Conservation (phyloP, 1,284 basidiomycete species). For the Ustilago trichophora region DNA sequence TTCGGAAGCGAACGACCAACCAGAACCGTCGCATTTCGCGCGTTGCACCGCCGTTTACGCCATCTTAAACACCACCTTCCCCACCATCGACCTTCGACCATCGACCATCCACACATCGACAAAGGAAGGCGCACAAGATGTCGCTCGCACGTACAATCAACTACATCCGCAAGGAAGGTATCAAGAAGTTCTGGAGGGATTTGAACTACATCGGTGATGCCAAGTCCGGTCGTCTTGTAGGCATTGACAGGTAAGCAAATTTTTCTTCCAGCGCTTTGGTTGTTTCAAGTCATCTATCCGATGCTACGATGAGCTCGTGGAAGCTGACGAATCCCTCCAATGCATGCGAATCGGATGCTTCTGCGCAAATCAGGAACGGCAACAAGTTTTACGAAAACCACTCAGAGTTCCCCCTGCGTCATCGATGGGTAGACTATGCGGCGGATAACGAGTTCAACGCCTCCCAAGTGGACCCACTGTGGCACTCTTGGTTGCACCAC, state of each 20-base stretch:
- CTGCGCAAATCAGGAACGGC: slow-evolving; percentile 45
- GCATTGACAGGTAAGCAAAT: slow-evolving; percentile 53
- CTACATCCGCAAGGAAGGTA: slow-evolving; percentile 58
- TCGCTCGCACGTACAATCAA: slow-evolving; percentile 62
- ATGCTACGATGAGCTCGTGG: too few species aligned
- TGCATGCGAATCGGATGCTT: not conserved
- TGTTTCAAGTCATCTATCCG: too few species aligned
- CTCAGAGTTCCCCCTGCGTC: slow-evolving; percentile 58
- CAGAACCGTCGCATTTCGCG: slow-evolving; percentile 14
- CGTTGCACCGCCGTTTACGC: not conserved
- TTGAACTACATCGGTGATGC: slow-evolving; percentile 65
- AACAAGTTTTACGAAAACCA: slow-evolving; percentile 66
- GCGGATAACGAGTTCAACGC: slow-evolving; percentile 60
- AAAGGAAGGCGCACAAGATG: slow-evolving; percentile 35
- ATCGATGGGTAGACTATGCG: slow-evolving; percentile 64
- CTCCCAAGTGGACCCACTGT: slow-evolving; percentile 61
- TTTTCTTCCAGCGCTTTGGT: too few species aligned
- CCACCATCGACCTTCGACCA: too few species aligned
- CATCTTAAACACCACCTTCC: not conserved
- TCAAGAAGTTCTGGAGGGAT: slow-evolving; percentile 62
- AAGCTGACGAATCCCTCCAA: too few species aligned
- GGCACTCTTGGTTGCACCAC: slow-evolving; percentile 64
- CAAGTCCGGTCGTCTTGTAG: slow-evolving; percentile 63
- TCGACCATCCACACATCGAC: not conserved
- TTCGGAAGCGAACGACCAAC: slow-evolving; percentile 21